These are phyloP conservation scores for Yamadazyma insecticola DNA, from an alignment of 805 yeast genomes.

Conservation along the genomic window DNA sequence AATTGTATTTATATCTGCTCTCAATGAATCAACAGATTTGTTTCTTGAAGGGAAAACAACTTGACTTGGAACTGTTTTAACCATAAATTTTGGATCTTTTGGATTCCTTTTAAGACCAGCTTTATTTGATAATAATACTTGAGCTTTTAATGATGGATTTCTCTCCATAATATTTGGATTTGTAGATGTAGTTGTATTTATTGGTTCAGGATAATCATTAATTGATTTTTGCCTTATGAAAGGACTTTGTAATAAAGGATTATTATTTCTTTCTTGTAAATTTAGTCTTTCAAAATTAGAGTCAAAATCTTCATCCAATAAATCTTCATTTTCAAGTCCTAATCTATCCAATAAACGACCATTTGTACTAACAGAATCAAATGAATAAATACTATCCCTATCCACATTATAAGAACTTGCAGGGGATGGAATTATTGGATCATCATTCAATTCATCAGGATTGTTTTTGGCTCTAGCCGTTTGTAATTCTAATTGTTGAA, in stretches of 20 bases:
- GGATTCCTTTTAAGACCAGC: too few species aligned
- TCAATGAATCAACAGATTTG: constrained; percentile 20
- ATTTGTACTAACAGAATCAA: constrained; percentile 40
- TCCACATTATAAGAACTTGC: constrained; percentile 13
- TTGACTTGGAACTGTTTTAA: constrained; percentile 16
- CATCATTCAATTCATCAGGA: too few species aligned
- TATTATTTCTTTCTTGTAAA: constrained; percentile 1
- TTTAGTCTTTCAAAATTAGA: constrained; percentile 6
- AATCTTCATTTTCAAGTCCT: constrained; percentile 23
- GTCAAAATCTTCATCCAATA: constrained; percentile 12
- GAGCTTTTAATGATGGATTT: too few species aligned
- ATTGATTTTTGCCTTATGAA: constrained; percentile 1
- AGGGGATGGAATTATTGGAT: constrained; percentile 1
- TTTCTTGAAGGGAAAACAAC: constrained; percentile 18
- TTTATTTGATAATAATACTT: too few species aligned
- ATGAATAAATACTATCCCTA: constrained; percentile 37
- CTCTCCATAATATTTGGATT: too few species aligned
- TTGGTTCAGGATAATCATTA: background rate
- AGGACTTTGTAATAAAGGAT: background rate
- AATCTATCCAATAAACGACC: constrained; percentile 38
- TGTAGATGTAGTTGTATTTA: background rate
- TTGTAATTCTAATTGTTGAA: constrained; percentile 18
- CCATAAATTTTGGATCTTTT: too few species aligned
- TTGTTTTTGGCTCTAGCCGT: constrained; percentile 12
- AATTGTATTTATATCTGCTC: constrained; percentile 16